Base-by-base conservation (phyloP, 768 basidiomycete species). In the Guyanaporus albipodus region DNA sequence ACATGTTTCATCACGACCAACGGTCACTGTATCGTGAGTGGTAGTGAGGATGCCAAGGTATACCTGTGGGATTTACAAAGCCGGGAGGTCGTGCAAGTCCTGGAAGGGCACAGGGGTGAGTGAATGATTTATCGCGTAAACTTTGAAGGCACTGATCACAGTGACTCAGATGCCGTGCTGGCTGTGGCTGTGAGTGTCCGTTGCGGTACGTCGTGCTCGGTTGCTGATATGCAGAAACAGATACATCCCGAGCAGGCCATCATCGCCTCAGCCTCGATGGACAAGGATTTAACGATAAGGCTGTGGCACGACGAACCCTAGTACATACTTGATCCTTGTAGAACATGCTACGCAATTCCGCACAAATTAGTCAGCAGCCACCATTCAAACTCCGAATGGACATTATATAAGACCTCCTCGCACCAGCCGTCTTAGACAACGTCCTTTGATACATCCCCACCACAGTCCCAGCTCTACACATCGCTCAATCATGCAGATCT, bases 31-130 rank as follows among this genome's bases (percentile, higher is more conserved):
- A 76, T 98, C 36, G 77, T 95, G 5, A 82, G 87, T 38, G 96
- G 96, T 2, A 90, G 87, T 46, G 95, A 97, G 67, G 94, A 96
- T 65, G 74, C 78, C 54, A 94, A 88, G 59, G 71, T 93, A 22
- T 87, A 88, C 54, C 72, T 96, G 24, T 96, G 92, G 91, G 88
- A 96, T 62, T 62, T 98, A 42, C 90, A 94, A 64, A 83, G 79
- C 8, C 75, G 91, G 19, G 74, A 87, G 60, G 69, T 93, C 6
- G 67, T 84, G 28, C 91, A 95, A 60, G 65, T 78, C 11, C 70
- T 89, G 11, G 81, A 89, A 52, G 86, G 88, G 2, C 92, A 94
- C 67, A 75, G 84, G 70, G 92, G 90, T 91, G 32, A 17, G 69
- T 54, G 21, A 12, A 31, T 14, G 6, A 17, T 14, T 33, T 5